Evolutionary conservation across 345 rosid genomes (phyloP).

Genomic region (Clausena lansium): DNA sequence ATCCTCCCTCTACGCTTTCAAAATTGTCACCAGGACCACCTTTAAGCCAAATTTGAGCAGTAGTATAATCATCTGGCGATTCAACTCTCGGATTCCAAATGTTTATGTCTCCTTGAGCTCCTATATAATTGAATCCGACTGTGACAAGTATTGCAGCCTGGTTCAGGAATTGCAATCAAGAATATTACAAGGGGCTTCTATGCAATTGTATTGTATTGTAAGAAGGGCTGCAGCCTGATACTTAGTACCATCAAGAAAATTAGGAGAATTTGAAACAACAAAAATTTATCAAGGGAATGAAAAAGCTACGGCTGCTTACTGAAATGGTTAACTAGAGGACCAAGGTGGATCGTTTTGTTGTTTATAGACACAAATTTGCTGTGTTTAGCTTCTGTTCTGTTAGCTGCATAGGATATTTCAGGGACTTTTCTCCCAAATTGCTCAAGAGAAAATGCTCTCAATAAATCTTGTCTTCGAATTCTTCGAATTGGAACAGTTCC

Average conservation of each 20-base stretch:
- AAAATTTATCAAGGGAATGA: background rate
- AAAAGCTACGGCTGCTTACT: conserved; percentile 21
- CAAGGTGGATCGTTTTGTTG: too few relatives aligned
- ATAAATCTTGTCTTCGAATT: conserved; percentile 34
- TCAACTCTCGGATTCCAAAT: conserved; percentile 46
- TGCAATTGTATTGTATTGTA: too few relatives aligned
- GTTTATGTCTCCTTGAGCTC: conserved; percentile 44
- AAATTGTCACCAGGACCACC: conserved; percentile 22
- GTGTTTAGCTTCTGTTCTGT: background rate
- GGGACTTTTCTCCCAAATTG: conserved; percentile 32
- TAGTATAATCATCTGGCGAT: conserved; percentile 25
- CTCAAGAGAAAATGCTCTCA: conserved; percentile 33
- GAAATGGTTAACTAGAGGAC: conserved; percentile 20
- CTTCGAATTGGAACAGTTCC: conserved; percentile 55
- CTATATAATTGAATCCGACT: conserved; percentile 33
- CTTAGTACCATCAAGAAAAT: too few relatives aligned
- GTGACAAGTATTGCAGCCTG: conserved; percentile 32
- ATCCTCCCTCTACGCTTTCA: conserved; percentile 51
- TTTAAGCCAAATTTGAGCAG: conserved; percentile 47
- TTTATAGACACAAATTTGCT: too few relatives aligned
- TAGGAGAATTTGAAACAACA: background rate
- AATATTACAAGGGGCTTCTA: background rate
- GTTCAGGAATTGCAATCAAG: conserved; percentile 3
- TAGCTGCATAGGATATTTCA: background rate
- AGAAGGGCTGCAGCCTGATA: too few relatives aligned